Base-by-base conservation (phyloP, 2,329 filamentous ascomycete genomes). In the Diaporthe humulicola region DNA sequence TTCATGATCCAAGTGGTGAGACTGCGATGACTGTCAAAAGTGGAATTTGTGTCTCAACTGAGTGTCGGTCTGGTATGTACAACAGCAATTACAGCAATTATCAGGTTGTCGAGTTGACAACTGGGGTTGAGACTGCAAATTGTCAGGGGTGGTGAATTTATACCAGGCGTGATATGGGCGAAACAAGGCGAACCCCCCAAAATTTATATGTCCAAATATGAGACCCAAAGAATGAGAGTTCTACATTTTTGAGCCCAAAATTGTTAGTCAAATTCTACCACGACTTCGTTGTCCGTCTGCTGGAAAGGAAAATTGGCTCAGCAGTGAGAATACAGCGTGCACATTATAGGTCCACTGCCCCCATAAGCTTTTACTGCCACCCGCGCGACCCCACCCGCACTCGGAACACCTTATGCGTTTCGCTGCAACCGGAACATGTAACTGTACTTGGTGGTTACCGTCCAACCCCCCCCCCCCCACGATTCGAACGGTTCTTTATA, bases 371-470 rank as follows among this genome's bases (percentile, higher is more conserved):
- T 17, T 67, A 50, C 42, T 52, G 22, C 25, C 61, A 67, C 61
- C 6, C 30, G 58, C 38, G 58, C 19, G 42, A 36, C 61, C 61
- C 61, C 61, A 67, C 61, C 42, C 38, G 30, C 42, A 38, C 64
- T 67, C 45, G 64, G 64, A 38, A 67, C 64, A 19, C 61, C 17
- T 8, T 12, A 12, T 40, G 42, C n/a, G 19, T 30, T 38, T 52
- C 22, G 64, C 64, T 67, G 64, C 28, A 52, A 67, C 45, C 45
- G 64, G 64, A 67, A 67, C 40, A 38, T 38, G 33, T 40, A 28
- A 38, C 64, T 67, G 14, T 61, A 42, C 17, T 4, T 7, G 14
- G 25, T 17, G 38, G 30, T 22, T 67, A 17, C 33, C 28, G 64
- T 52, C 45, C 22, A 22, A 4, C 15, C 36, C 15, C 19, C 9